These are phyloP conservation scores for Colletotrichum neosansevieriae DNA, from an alignment of 2,329 filamentous ascomycete genomes.

Conservation along the genomic window DNA sequence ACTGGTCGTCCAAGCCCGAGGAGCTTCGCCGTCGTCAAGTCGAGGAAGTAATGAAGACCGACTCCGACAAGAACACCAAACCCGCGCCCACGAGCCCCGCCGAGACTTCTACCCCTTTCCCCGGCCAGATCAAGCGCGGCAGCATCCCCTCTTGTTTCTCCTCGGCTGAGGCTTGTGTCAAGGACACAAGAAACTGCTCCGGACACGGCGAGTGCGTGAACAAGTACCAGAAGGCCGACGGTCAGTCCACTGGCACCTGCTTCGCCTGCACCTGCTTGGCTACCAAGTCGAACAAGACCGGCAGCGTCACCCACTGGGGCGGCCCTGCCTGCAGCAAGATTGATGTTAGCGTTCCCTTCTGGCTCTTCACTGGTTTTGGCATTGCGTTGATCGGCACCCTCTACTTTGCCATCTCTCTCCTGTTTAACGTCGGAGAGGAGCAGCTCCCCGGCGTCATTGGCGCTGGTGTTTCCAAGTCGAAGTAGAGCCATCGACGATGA, in stretches of 20 bases:
- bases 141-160: slow-evolving; percentile 80
- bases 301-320: slow-evolving; percentile 81
- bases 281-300: slow-evolving; percentile 64
- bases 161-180: slow-evolving; percentile 75
- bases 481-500: slow-evolving; percentile 53
- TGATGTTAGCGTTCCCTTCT: slow-evolving; percentile 90
- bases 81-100: slow-evolving; percentile 36
- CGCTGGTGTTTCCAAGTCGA: slow-evolving; percentile 87
- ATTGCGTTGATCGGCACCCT: slow-evolving; percentile 77
- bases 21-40: slow-evolving; percentile 62
- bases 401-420: slow-evolving; percentile 78
- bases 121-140: slow-evolving; percentile 51
- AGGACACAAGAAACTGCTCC: slow-evolving; percentile 82
- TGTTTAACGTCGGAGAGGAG: slow-evolving; percentile 87
- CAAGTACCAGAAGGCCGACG: slow-evolving; percentile 65
- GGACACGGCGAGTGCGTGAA: slow-evolving; percentile 82
- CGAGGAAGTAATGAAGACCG: slow-evolving; percentile 58
- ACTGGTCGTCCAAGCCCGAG: slow-evolving; percentile 56
- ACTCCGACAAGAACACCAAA: slow-evolving; percentile 44
- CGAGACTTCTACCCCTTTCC: slow-evolving; percentile 47
- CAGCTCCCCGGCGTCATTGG: slow-evolving; percentile 94
- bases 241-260: slow-evolving; percentile 67
- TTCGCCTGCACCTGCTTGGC: slow-evolving; percentile 82
- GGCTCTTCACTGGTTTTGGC: slow-evolving; percentile 83
- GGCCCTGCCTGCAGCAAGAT: slow-evolving; percentile 90